Conservation (phyloP, 2,329 filamentous ascomycete genomes). For the Arthrobotrys musiformis region DNA sequence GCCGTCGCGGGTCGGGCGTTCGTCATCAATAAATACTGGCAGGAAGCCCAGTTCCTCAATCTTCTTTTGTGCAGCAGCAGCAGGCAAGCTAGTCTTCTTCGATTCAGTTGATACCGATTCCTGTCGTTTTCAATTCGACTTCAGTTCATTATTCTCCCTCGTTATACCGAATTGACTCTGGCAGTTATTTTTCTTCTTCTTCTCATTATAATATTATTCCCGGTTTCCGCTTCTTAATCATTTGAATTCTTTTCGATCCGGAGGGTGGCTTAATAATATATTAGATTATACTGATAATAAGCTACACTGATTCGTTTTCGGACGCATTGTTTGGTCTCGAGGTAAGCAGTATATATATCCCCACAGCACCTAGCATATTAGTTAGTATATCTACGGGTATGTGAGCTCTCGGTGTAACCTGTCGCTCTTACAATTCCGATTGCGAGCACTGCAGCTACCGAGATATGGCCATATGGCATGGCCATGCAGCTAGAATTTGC, state of each 20-base stretch:
- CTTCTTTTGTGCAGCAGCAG: neutral
- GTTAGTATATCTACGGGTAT: neutral
- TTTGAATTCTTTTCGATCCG: neutral
- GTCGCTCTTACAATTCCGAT: neutral
- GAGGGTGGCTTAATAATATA: constrained; percentile 4
- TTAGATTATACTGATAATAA: neutral
- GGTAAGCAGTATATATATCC: constrained; percentile 7
- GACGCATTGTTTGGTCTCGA: neutral
- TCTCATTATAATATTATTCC: neutral
- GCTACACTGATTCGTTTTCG: constrained; percentile 12
- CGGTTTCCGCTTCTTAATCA: neutral
- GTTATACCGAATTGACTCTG: constrained; percentile 33
- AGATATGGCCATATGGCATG: neutral
- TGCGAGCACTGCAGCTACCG: neutral
- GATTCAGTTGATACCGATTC: constrained; percentile 10
- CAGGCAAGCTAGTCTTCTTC: constrained; percentile 53
- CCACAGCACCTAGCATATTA: constrained; percentile 3
- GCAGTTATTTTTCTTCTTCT: constrained; percentile 29
- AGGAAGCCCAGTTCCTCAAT: constrained; percentile 3
- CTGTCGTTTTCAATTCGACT: constrained; percentile 25
- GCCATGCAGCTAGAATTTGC: neutral
- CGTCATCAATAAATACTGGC: constrained; percentile 49
- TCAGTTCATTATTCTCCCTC: neutral
- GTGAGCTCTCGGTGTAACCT: constrained; percentile 5
- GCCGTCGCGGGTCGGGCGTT: constrained; percentile 26